Base-by-base conservation (phyloP, 2,329 filamentous ascomycete species). In the Pleomassaria siparia region DNA sequence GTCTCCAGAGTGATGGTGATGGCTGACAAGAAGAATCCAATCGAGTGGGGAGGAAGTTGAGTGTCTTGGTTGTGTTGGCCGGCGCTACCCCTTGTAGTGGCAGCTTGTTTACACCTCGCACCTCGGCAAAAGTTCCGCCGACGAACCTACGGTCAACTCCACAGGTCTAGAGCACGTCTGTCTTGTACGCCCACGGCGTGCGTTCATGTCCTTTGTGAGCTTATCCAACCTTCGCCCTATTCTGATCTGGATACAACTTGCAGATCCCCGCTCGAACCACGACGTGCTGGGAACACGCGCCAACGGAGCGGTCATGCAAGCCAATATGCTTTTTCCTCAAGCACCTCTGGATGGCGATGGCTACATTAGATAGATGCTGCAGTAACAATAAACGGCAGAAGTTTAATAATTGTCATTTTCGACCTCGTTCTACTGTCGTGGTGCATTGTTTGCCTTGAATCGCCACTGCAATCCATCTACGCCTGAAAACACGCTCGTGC, bases 281-380 rank as follows among this genome's bases (percentile, higher is more conserved):
- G 7, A 39, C 36, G 43, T 20, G 26, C 6, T 30, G 22, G 29
- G 21, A 32, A 33, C 36, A 25, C 37, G 4, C 43, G 21, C 37
- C 39, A 22, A 12, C 30, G 5, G 40, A 21, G 30, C 20, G 35
- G 7, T 7, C 3, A 37, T 18, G 25, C 32, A 22, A n/a, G 2
- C 18, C 24, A 12, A 25, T 4, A 21, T 45, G 41, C 36, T 45
- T 49, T 49, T 49, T 49, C n/a, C 24, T 30, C 39, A 43, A 24
- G 20, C 30, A 29, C 45, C 4, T 4, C 22, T 16, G 26, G 22
- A 7, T 7, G 6, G 25, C 12, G 29, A 13, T 30, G 18, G 4
- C 20, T 25, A 16, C 24, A 29, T 22, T 22, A 35, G 40, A n/a
- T n/a, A n/a, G n/a, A n/a, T n/a, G n/a, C n/a, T n/a, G n/a, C 18